Conservation (phyloP, 495 filamentous ascomycete species). For the Tuber microsphaerosporum region DNA sequence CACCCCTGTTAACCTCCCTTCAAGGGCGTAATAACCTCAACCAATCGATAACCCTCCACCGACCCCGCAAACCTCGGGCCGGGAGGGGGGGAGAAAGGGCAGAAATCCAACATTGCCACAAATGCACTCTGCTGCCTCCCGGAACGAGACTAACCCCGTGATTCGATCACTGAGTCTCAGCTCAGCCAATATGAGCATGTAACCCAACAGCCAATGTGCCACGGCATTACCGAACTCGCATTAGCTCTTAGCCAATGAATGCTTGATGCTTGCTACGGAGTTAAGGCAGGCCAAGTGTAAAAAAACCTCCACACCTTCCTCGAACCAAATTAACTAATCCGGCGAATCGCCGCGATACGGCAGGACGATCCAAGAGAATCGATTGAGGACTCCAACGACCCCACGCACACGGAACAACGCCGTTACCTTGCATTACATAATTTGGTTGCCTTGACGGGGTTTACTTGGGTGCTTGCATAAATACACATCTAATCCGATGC, state of each 20-base stretch:
- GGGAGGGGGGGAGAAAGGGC: neutral
- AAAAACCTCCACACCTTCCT: neutral
- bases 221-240: neutral
- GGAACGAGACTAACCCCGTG: neutral
- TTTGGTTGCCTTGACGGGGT: neutral
- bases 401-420: neutral
- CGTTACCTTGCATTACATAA: neutral
- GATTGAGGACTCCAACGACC: neutral
- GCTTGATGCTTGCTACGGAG: neutral
- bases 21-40: neutral
- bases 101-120: neutral
- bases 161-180: neutral
- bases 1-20: neutral
- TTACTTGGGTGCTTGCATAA: neutral
- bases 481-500: neutral
- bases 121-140: neutral
- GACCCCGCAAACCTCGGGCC: neutral
- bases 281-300: neutral
- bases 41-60: neutral
- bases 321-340: neutral
- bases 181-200: neutral
- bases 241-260: neutral
- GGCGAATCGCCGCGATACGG: neutral
- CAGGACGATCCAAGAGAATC: neutral
- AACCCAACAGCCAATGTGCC: neutral